Evolutionary conservation across 1,139 yeast species (phyloP), one percentile per base, ranked within the genome.

Genomic region (Debaryomycetaceae sp.): DNA sequence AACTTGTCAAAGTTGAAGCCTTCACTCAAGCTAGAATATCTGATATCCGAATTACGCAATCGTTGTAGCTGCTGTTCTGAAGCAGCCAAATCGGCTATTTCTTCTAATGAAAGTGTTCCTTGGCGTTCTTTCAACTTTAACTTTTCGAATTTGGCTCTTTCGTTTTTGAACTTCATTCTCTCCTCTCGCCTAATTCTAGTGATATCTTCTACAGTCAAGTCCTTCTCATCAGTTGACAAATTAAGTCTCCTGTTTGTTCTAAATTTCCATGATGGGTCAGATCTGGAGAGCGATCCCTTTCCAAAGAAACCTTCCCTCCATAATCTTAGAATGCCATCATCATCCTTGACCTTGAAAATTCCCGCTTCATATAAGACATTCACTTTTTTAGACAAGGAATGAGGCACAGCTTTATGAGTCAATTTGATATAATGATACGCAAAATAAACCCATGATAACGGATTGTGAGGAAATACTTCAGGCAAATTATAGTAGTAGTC

Each of bases 261-360:
- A 11, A 70, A 70, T 35, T 59, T 63, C 98, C 98, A 92, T 0
- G 96, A 81, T 0, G 98, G 96, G 53, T 92, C 97, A 43, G 95
- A 85, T 48, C 99, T 70, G 29, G 96, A 86, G 37, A 89, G 66
- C 4, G 79, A 75, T 2, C 98, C 99, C 53, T 92, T 92, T 7
- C 99, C 99, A 56, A 88, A 94, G 56, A 89, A 92, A 0, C 99
- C 99, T 53, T 76, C 76, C 24, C 73, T 64, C 98, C 98, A 92
- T 6, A 92, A 65, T 24, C 61, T 59, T n/a, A 56, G 52, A 78
- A 83, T 83, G 32, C 74, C 79, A 0, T 54, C 50, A 1, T 57
- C 63, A 40, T 75, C 72, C 3, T 52, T 50, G 1, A 81, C 81
- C 42, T 65, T 64, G 53, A 81, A 80, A 1, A 63, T 48, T 9